These are phyloP conservation scores for Lactarius pseudohatsudake DNA, from an alignment of 768 basidiomycete species.

Conservation along the genomic window DNA sequence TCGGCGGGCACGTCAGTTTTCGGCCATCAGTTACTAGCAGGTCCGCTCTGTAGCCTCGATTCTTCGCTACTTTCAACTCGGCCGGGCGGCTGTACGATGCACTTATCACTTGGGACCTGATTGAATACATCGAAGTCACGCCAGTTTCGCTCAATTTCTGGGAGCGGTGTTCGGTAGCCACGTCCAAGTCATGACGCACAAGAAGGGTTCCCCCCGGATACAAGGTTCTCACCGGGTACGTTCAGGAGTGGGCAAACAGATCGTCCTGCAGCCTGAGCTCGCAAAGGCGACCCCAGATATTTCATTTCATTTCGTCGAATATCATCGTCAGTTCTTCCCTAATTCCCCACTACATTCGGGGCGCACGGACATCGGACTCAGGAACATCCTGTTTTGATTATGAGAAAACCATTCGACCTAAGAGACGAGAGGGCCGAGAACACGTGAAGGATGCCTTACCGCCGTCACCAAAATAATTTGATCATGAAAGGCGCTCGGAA, in stretches of 20 bases:
- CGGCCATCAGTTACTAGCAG: not conserved
- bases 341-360: too few relatives aligned
- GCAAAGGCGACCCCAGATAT: constrained; percentile 12
- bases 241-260: constrained; percentile 19
- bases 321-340: too few relatives aligned
- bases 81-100: constrained; percentile 37
- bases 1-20: constrained; percentile 21
- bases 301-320: too few relatives aligned
- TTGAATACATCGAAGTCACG: constrained; percentile 32
- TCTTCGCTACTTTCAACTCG: constrained; percentile 34
- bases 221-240: constrained; percentile 4
- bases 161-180: constrained; percentile 4
- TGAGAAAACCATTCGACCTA: too few relatives aligned
- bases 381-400: too few relatives aligned
- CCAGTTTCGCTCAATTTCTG: constrained; percentile 37
- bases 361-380: too few relatives aligned
- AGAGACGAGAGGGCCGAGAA: too few relatives aligned
- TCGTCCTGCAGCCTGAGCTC: constrained; percentile 13
- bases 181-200: not conserved
- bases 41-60: constrained; percentile 31
- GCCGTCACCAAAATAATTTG: too few relatives aligned
- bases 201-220: constrained; percentile 4
- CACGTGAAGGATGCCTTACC: too few relatives aligned
- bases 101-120: constrained; percentile 31
- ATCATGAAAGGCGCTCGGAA: too few relatives aligned